These are phyloP conservation scores for Hypoxylon sp. DNA, from an alignment of 2,329 filamentous ascomycete species.

Conservation along the genomic window DNA sequence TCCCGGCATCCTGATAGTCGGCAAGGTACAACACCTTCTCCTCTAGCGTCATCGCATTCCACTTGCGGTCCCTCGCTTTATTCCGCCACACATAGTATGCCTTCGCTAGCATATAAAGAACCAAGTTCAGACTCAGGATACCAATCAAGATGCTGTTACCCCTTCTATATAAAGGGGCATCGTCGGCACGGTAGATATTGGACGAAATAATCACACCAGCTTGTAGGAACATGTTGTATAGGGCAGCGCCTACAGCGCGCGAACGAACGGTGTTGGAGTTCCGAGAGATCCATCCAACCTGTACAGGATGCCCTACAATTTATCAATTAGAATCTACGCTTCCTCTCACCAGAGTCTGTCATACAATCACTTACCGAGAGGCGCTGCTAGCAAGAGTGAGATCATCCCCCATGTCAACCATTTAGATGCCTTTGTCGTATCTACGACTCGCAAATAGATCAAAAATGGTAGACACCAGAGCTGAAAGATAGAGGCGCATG, in stretches of 20 bases:
- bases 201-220: conserved; percentile 54
- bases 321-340: conserved; percentile 18
- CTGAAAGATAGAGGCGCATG: conserved; percentile 65
- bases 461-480: conserved; percentile 75
- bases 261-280: conserved; percentile 73
- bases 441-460: conserved; percentile 63
- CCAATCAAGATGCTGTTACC: conserved; percentile 69
- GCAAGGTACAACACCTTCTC: conserved; percentile 65
- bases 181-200: conserved; percentile 67
- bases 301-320: conserved; percentile 47
- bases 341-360: background rate
- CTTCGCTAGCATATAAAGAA: conserved; percentile 65
- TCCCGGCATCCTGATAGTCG: conserved; percentile 60
- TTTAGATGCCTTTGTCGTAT: conserved; percentile 57
- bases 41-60: conserved; percentile 63
- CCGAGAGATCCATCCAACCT: conserved; percentile 59
- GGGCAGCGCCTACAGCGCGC: conserved; percentile 68
- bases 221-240: conserved; percentile 67
- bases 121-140: conserved; percentile 64
- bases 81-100: conserved; percentile 68
- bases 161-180: conserved; percentile 66
- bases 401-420: conserved; percentile 63
- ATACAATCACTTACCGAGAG: conserved; percentile 54
- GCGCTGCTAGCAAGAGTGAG: conserved; percentile 59
- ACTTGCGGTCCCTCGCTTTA: conserved; percentile 59